A percentile compares a stretch with the other conserved stretches of the same genome.
Conservation (phyloP, 371 early-diverging fungal genomes). For the Mucor velutinosus region DNA sequence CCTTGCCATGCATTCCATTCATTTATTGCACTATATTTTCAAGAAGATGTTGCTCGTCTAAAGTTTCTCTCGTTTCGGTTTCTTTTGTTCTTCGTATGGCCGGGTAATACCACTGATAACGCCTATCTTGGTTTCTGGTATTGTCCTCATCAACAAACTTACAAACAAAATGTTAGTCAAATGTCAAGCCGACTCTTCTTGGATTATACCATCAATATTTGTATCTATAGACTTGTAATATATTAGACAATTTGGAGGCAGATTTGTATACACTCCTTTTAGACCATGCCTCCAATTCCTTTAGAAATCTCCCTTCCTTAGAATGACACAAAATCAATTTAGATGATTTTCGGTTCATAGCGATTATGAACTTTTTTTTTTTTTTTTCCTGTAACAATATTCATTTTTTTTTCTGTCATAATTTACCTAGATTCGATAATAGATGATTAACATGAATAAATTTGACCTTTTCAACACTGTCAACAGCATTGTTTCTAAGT, state of each 20-base stretch:
- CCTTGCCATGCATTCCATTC: not conserved
- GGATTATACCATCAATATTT: not conserved
- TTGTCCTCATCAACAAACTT: not conserved
- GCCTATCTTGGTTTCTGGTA: not conserved
- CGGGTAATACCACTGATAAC: not conserved
- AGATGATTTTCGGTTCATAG: not conserved
- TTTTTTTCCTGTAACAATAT: no score
- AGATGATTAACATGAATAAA: no score
- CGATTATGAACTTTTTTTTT: no score
- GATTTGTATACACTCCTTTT: not conserved
- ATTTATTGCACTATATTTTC: not conserved
- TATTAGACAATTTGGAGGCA: not conserved
- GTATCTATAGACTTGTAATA: not conserved
- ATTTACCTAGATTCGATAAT: no score
- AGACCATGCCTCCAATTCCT: not conserved
- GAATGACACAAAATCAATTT: not conserved
- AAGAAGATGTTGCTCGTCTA: not conserved
- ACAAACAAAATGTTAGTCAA: not conserved
- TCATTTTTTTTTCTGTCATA: no score
- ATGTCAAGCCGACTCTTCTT: not conserved
- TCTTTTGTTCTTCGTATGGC: not conserved
- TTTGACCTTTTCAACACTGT: no score
- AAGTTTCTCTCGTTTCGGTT: not conserved
- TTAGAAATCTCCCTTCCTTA: not conserved
- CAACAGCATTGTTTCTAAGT: no score